phyloP scores from a whole-genome alignment of 345 rosid genomes.

The Gossypium longicalyx region DNA sequence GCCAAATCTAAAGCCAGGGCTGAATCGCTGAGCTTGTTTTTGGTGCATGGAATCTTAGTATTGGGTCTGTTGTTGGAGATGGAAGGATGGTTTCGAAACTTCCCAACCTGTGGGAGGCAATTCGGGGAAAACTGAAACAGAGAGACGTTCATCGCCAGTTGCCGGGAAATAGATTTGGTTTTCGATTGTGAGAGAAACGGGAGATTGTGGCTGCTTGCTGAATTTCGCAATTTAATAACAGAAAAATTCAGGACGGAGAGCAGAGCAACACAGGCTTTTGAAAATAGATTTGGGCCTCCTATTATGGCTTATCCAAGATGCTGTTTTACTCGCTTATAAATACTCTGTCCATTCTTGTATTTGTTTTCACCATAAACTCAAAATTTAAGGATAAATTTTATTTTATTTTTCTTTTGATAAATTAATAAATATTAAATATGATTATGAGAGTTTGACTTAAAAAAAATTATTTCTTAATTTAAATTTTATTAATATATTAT shows the following conservation, averaged over 20 bases:
- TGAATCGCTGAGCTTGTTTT: constrained; percentile 28
- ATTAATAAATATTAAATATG: no score
- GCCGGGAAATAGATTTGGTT: not conserved
- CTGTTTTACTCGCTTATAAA: no score
- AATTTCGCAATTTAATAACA: not conserved
- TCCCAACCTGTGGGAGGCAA: constrained; percentile 11
- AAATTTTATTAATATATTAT: no score
- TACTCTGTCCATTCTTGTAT: no score
- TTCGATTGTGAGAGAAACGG: not conserved
- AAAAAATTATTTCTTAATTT: no score
- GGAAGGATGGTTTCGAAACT: not conserved
- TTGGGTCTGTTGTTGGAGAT: constrained; percentile 20
- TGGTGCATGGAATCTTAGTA: constrained; percentile 31
- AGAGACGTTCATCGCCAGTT: constrained; percentile 35
- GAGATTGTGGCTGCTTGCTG: not conserved
- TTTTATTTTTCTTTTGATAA: no score
- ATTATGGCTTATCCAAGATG: no score
- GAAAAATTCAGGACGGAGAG: not conserved
- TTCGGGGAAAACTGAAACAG: constrained; percentile 20
- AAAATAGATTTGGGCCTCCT: not conserved
- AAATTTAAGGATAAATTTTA: no score
- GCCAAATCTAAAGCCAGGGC: constrained; percentile 62
- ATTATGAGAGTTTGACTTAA: no score
- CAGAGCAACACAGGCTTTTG: not conserved
- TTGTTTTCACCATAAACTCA: no score